Conservation (phyloP, 1,139 yeast species). For the Pichia sp. region DNA sequence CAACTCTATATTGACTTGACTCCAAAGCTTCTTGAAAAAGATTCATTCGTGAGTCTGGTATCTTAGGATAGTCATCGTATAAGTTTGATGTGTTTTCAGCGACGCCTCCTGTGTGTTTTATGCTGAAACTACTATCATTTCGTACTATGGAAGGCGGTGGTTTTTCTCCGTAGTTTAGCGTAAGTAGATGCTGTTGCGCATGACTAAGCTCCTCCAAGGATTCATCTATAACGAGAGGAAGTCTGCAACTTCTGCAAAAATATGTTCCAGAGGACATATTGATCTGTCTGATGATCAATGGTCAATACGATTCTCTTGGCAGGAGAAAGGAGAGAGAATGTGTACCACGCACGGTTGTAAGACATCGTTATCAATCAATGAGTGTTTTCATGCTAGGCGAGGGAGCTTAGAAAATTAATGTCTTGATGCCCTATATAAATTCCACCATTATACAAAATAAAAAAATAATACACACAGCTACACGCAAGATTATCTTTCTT, state of each 20-base stretch:
- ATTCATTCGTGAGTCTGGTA: conserved; percentile 26
- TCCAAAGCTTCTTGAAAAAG: conserved; percentile 30
- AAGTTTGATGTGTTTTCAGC: conserved; percentile 17
- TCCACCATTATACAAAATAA: background rate
- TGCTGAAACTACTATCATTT: background rate
- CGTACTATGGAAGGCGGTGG: conserved; percentile 13
- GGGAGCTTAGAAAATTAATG: background rate
- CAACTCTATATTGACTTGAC: conserved; percentile 16
- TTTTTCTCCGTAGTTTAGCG: conserved; percentile 31
- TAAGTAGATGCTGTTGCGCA: conserved; percentile 49
- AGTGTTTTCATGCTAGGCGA: background rate
- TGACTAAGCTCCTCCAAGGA: conserved; percentile 48
- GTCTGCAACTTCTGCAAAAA: conserved; percentile 56
- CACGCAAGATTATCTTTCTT: conserved; percentile 39
- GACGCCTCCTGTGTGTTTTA: background rate
- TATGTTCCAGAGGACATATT: conserved; percentile 14
- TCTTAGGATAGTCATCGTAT: conserved; percentile 30
- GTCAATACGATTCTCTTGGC: background rate
- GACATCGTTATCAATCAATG: background rate
- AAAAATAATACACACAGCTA: background rate
- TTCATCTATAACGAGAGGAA: conserved; percentile 53
- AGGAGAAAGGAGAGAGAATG: too few relatives aligned
- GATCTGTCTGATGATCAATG: background rate
- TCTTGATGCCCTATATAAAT: background rate
- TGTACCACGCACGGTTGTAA: too few relatives aligned